phyloP scores from a whole-genome alignment of 331 rosid genomes.

The Arachis monticola region DNA sequence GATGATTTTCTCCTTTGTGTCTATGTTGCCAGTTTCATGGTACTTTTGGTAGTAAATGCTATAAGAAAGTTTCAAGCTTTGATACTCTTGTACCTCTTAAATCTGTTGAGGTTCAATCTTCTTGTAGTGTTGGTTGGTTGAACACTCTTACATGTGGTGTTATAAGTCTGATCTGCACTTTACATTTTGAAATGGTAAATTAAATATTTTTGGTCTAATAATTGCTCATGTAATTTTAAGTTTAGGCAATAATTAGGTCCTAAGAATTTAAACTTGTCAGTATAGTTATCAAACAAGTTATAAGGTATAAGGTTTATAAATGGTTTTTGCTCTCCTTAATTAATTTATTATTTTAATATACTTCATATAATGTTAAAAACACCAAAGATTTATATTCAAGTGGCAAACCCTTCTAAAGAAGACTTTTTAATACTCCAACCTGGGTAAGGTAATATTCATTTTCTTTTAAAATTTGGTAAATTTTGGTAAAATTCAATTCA shows the following conservation, averaged over 20 bases:
- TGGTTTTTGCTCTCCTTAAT: no score
- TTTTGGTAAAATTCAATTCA: no score
- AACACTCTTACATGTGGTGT: conserved; percentile 5
- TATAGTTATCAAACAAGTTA: no score
- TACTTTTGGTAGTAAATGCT: conserved; percentile 37
- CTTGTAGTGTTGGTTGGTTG: conserved; percentile 18
- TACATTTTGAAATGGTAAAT: conserved; percentile 27
- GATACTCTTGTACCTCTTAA: conserved; percentile 43
- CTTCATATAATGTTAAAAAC: no score
- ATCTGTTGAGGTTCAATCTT: conserved; percentile 43
- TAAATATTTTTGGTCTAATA: not conserved
- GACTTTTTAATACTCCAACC: no score
- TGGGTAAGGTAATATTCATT: no score
- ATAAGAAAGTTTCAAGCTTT: conserved; percentile 38
- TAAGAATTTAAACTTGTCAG: no score
- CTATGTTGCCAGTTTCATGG: conserved; percentile 44
- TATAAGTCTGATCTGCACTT: conserved; percentile 24
- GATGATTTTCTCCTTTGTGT: conserved; percentile 48
- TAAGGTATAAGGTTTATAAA: no score
- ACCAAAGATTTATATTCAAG: no score
- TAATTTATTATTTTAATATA: no score
- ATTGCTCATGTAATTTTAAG: not conserved
- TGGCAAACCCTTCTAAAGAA: no score
- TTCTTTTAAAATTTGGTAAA: no score
- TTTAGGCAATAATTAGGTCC: not conserved